These are phyloP conservation scores for Rhizopus arrhizus DNA, from an alignment of 371 early-diverging fungal species.

Conservation along the genomic window DNA sequence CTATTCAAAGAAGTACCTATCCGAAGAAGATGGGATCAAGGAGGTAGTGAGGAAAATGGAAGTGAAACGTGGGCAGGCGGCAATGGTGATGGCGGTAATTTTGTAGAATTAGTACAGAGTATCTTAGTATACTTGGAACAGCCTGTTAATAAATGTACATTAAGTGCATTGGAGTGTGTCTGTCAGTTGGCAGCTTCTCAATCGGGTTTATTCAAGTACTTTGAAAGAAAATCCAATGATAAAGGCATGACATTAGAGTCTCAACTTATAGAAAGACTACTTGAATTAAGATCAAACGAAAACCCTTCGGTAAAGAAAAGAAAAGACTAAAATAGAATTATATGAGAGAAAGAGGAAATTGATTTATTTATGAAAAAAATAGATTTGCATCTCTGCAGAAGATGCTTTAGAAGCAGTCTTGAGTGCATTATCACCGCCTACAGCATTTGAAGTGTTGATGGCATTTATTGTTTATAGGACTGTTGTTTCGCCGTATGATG, in stretches of 20 bases:
- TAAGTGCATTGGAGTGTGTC: conserved; percentile 37
- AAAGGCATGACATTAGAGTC: conserved; percentile 44
- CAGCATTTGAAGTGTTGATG: conserved; percentile 48
- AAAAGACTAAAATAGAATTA: conserved; percentile 5
- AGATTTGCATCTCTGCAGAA: conserved; percentile 50
- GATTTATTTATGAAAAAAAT: not conserved
- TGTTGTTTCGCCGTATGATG: conserved; percentile 24
- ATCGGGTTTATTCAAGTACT: conserved; percentile 43
- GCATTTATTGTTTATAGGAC: conserved; percentile 42
- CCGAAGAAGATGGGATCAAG: conserved; percentile 49
- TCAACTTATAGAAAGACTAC: conserved; percentile 35
- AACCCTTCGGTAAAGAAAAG: conserved; percentile 40
- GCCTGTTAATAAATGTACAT: conserved; percentile 1
- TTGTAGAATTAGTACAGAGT: conserved; percentile 44
- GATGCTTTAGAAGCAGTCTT: conserved; percentile 52
- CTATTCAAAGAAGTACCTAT: conserved; percentile 46
- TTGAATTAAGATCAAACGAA: conserved; percentile 31
- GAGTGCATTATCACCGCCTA: conserved; percentile 38
- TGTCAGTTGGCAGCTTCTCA: conserved; percentile 46
- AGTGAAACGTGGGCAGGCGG: conserved; percentile 50
- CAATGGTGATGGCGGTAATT: conserved; percentile 45
- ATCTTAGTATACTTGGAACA: conserved; percentile 19
- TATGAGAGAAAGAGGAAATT: not conserved
- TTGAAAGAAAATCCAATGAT: conserved; percentile 40
- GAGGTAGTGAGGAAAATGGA: conserved; percentile 38